phyloP scores from a whole-genome alignment of 371 early-diverging fungal genomes.

The Actinomucor elegans region DNA sequence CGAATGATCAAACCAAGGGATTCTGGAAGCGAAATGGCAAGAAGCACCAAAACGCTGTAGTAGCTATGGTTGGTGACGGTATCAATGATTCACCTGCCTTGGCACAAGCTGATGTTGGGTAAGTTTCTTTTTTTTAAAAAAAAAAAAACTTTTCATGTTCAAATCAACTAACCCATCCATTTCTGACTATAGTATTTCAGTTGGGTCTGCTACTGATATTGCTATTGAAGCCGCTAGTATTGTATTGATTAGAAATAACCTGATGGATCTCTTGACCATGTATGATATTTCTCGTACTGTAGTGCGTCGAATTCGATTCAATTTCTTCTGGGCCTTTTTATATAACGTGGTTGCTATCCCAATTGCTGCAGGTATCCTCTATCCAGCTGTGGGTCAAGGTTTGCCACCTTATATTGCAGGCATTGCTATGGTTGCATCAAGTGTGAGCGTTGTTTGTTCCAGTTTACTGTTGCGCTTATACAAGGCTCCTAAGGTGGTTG shows the following conservation, averaged over 20 bases:
- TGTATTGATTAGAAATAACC: constrained; percentile 69
- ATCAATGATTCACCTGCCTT: constrained; percentile 94
- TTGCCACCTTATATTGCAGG: constrained; percentile 79
- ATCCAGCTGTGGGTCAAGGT: constrained; percentile 46
- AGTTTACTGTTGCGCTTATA: constrained; percentile 66
- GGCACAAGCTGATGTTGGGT: constrained; percentile 85
- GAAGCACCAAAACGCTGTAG: constrained; percentile 47
- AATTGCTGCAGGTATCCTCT: constrained; percentile 79
- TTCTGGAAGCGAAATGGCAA: constrained; percentile 27
- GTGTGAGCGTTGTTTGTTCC: constrained; percentile 74
- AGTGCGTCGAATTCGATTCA: constrained; percentile 70
- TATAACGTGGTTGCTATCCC: constrained; percentile 81
- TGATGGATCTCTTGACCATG: constrained; percentile 70
- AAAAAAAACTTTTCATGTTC: neutral
- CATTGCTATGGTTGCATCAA: constrained; percentile 79
- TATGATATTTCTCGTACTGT: constrained; percentile 64
- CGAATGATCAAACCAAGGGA: neutral
- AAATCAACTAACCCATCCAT: neutral
- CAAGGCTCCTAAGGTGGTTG: constrained; percentile 30
- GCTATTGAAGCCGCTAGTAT: constrained; percentile 80
- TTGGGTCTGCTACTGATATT: constrained; percentile 81
- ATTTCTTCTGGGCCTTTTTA: constrained; percentile 80
- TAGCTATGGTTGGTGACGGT: constrained; percentile 98
- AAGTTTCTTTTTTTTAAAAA: constrained; percentile 2
- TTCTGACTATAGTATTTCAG: constrained; percentile 35